Evolutionary conservation across 768 basidiomycete species (phyloP).

Genomic region (Lenzites betulinus): DNA sequence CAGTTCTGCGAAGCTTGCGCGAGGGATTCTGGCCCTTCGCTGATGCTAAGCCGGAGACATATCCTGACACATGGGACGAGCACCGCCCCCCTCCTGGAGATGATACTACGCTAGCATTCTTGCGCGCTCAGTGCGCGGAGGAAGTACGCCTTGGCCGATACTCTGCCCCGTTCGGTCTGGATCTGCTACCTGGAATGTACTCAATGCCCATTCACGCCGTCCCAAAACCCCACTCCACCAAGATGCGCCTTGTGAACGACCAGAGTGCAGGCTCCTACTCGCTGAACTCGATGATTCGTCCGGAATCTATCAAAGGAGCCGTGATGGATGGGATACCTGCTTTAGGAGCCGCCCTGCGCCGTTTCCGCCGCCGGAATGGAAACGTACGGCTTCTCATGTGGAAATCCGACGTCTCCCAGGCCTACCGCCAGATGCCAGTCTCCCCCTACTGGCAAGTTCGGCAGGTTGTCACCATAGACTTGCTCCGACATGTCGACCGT

Average conservation of each 20-base stretch:
- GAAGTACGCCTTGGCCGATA: conserved; percentile 17
- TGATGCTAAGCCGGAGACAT: too few relatives aligned
- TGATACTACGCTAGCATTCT: not conserved
- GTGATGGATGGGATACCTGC: too few relatives aligned
- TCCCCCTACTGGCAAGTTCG: conserved; percentile 34
- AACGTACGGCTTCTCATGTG: conserved; percentile 15
- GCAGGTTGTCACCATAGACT: conserved; percentile 38
- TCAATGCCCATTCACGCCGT: conserved; percentile 43
- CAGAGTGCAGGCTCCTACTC: conserved; percentile 38
- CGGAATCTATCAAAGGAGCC: too few relatives aligned
- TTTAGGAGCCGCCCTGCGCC: conserved; percentile 24
- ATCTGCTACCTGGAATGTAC: too few relatives aligned
- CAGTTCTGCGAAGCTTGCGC: conserved; percentile 32
- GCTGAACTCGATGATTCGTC: too few relatives aligned
- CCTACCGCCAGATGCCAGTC: conserved; percentile 30
- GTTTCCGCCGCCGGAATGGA: not conserved
- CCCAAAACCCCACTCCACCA: conserved; percentile 36
- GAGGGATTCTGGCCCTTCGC: conserved; percentile 44
- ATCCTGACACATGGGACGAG: conserved; percentile 26
- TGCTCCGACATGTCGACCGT: conserved; percentile 33
- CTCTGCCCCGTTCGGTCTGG: conserved; percentile 33
- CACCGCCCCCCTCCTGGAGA: not conserved
- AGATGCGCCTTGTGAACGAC: conserved; percentile 41
- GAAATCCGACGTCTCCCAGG: conserved; percentile 29
- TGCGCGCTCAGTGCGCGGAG: conserved; percentile 20